Percentiles rank a stretch among this genome's conserved stretches.
phyloP scores from a whole-genome alignment of 1,139 yeast species.

The Protomyces gravidus region DNA sequence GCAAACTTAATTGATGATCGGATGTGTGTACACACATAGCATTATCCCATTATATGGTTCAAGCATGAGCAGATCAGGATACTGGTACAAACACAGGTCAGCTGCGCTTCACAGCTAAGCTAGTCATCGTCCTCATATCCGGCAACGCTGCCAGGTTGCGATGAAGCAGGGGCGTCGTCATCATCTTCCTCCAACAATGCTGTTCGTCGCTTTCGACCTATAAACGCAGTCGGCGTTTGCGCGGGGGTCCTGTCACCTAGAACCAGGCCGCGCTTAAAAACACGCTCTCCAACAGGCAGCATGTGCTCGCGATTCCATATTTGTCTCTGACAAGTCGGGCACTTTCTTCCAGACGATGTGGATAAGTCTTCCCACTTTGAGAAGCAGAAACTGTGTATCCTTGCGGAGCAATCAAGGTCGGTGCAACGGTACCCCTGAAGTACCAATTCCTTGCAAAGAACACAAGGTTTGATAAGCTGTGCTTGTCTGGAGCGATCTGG shows the following conservation, averaged over 20 bases:
- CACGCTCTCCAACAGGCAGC: slow-evolving; percentile 2
- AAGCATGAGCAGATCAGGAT: too few species aligned
- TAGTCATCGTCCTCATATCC: not conserved
- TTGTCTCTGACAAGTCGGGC: not conserved
- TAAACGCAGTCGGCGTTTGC: too few species aligned
- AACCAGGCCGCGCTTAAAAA: not conserved
- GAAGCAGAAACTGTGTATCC: slow-evolving; percentile 10
- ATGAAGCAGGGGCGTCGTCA: not conserved
- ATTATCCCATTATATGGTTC: too few species aligned
- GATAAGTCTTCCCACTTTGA: not conserved
- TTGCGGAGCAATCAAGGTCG: slow-evolving; percentile 9
- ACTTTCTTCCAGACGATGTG: not conserved
- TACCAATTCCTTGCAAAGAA: not conserved
- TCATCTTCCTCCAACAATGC: slow-evolving; percentile 3
- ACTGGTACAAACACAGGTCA: too few species aligned
- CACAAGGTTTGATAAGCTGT: slow-evolving; percentile 2
- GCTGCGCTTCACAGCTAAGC: too few species aligned
- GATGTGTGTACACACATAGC: too few species aligned
- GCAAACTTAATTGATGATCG: too few species aligned
- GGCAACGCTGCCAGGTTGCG: too few species aligned
- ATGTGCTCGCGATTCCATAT: not conserved
- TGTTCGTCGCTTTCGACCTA: too few species aligned
- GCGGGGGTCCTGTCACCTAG: too few species aligned
- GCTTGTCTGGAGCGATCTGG: slow-evolving; percentile 5
- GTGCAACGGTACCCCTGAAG: slow-evolving; percentile 25